phyloP scores from a whole-genome alignment of 441 rosid species.

The Isatis lusitanica region DNA sequence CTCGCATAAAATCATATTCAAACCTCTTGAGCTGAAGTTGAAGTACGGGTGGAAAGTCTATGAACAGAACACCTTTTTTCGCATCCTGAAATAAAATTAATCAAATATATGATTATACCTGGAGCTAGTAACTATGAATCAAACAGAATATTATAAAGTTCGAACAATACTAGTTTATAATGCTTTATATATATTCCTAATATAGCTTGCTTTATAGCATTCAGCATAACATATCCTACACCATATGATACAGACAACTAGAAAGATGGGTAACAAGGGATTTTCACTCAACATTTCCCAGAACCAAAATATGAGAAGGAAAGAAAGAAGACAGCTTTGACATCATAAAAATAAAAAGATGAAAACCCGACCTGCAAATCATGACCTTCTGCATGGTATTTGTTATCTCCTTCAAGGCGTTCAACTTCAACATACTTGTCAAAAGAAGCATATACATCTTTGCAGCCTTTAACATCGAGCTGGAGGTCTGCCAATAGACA shows the following conservation, averaged over 20 bases:
- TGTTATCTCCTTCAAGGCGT: conserved; percentile 95
- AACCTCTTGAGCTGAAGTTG: conserved; percentile 94
- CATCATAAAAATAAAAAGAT: not conserved
- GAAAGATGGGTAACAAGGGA: conserved; percentile 8
- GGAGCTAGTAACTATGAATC: not conserved
- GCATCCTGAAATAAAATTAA: conserved; percentile 67
- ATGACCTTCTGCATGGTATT: conserved; percentile 87
- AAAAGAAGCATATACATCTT: conserved; percentile 93
- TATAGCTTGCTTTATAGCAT: conserved; percentile 16
- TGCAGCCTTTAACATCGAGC: conserved; percentile 98
- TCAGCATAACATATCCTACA: not conserved
- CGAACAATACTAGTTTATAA: not conserved
- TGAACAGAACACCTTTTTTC: conserved; percentile 85
- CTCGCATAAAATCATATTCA: conserved; percentile 91
- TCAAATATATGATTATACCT: conserved; percentile 6
- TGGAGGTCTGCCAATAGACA: conserved; percentile 73
- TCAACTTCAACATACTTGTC: conserved; percentile 98
- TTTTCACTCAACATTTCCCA: conserved; percentile 1
- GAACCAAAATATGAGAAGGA: not conserved
- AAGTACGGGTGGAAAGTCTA: conserved; percentile 96
- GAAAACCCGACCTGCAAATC: conserved; percentile 79
- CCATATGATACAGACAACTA: conserved; percentile 1
- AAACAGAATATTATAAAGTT: not conserved
- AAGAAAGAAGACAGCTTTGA: conserved; percentile 28
- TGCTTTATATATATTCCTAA: not conserved